phyloP scores from a whole-genome alignment of 2,329 filamentous ascomycete species.

The Hypocreales sp. region DNA sequence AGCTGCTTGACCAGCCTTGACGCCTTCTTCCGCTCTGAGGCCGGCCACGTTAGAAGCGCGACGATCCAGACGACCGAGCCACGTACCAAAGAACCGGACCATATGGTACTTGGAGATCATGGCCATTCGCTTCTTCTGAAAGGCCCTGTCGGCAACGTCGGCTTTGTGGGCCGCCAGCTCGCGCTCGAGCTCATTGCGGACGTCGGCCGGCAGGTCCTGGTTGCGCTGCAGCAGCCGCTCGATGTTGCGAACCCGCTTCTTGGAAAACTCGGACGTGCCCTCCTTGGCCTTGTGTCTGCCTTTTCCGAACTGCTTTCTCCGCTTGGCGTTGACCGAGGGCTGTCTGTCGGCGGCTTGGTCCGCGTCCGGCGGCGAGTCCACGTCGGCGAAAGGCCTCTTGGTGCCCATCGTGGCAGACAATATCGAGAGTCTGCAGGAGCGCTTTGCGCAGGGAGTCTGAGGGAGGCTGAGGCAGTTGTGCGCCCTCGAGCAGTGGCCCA shows the following conservation, averaged over 20 bases:
- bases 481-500: too few species aligned
- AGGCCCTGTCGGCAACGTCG: conserved; percentile 43
- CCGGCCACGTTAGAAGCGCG: neutral
- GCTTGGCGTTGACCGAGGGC: conserved; percentile 9
- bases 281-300: conserved; percentile 27
- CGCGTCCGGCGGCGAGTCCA: conserved; percentile 6
- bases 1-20: conserved; percentile 50
- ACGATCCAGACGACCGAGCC: too few species aligned
- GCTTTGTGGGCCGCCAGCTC: conserved; percentile 52
- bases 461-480: too few species aligned
- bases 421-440: too few species aligned
- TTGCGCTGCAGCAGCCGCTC: conserved; percentile 47
- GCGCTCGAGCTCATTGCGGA: conserved; percentile 54
- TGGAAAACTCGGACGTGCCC: conserved; percentile 43
- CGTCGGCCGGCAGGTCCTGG: conserved; percentile 49
- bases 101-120: conserved; percentile 75
- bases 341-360: conserved; percentile 1
- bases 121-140: conserved; percentile 45
- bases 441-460: too few species aligned
- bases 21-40: conserved; percentile 56
- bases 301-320: conserved; percentile 16
- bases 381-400: conserved; percentile 15
- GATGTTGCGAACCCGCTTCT: conserved; percentile 57
- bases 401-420: conserved; percentile 13
- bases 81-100: conserved; percentile 65